These are phyloP conservation scores for Xylaria scruposa DNA, from an alignment of 495 filamentous ascomycete genomes.

Conservation along the genomic window DNA sequence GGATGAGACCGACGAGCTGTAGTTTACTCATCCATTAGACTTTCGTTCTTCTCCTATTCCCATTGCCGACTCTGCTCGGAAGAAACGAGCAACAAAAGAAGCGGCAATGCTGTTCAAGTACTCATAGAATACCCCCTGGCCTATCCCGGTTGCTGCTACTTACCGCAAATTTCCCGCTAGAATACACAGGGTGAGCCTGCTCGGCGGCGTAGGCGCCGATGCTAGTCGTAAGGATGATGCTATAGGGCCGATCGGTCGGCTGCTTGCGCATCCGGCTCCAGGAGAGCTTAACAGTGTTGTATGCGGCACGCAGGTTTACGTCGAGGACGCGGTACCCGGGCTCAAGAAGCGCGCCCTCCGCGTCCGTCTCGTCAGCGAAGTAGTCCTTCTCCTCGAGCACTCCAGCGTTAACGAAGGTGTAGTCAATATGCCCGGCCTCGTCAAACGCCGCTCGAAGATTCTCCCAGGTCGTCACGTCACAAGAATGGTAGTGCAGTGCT, in stretches of 20 bases:
- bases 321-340: conserved; percentile 33
- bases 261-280: conserved; percentile 33
- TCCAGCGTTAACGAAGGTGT: conserved; percentile 41
- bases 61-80: neutral
- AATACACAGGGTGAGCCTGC: conserved; percentile 39
- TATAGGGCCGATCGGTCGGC: conserved; percentile 9
- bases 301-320: conserved; percentile 35
- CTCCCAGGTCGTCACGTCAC: conserved; percentile 32
- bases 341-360: neutral
- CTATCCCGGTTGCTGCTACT: neutral
- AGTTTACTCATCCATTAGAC: neutral
- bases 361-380: conserved; percentile 15
- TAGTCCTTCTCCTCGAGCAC: conserved; percentile 26
- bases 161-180: conserved; percentile 21
- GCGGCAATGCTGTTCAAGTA: neutral
- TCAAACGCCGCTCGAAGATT: conserved; percentile 30
- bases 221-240: conserved; percentile 45
- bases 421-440: conserved; percentile 32
- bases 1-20: conserved; percentile 15
- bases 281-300: conserved; percentile 41
- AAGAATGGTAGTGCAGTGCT: conserved; percentile 21
- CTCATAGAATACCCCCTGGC: too few relatives aligned
- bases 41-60: neutral
- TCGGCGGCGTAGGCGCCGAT: conserved; percentile 43
- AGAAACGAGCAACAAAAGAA: neutral